Conservation (phyloP, 805 yeast species). For the Saccharomycopsis capsularis region DNA sequence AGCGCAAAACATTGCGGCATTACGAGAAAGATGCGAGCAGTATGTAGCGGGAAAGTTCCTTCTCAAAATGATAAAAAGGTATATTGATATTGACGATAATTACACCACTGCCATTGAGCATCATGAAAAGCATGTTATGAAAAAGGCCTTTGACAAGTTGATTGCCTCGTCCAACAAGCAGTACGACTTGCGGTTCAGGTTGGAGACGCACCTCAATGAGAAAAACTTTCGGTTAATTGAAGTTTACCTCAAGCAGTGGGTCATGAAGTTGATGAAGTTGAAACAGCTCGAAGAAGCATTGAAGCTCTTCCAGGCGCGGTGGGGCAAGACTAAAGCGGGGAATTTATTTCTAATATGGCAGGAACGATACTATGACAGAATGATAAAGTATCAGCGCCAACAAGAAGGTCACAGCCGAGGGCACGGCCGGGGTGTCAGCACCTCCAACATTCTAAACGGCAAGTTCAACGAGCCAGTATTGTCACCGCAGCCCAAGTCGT, state of each 20-base stretch:
- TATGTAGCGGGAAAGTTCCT: constrained; percentile 5
- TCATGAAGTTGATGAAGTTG: constrained; percentile 12
- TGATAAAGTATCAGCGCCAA: background rate
- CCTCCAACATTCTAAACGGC: background rate
- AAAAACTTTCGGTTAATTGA: constrained; percentile 7
- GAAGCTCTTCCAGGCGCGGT: constrained; percentile 6
- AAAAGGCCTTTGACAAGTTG: constrained; percentile 3
- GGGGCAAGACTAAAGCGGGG: constrained; percentile 13
- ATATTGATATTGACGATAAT: constrained; percentile 8
- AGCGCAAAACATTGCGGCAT: background rate
- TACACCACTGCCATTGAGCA: background rate
- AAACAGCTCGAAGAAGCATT: constrained; percentile 11
- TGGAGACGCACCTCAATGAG: constrained; percentile 3
- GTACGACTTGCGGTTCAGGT: constrained; percentile 8
- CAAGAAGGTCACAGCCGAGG: background rate
- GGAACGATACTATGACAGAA: constrained; percentile 8
- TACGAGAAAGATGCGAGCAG: background rate
- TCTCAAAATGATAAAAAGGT: background rate
- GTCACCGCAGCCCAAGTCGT: no score
- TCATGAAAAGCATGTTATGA: background rate
- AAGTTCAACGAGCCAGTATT: background rate
- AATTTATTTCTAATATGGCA: constrained; percentile 17
- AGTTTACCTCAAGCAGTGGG: constrained; percentile 8
- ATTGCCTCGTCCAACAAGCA: constrained; percentile 11
- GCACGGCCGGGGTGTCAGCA: background rate